phyloP scores from a whole-genome alignment of 2,329 filamentous ascomycete genomes.

The Delphinella strobiligena region DNA sequence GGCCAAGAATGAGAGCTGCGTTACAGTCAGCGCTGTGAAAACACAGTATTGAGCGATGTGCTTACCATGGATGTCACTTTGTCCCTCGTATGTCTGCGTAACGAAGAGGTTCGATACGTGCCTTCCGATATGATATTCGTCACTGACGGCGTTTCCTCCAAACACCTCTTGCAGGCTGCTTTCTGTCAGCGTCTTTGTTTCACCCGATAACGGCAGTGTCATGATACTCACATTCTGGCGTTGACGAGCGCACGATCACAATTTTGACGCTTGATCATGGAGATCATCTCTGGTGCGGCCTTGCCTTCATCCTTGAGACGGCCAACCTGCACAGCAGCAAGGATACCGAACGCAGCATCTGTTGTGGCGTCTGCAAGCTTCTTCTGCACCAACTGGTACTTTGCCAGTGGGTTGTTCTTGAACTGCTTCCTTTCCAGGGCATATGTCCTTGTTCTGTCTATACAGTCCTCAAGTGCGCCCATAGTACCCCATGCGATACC shows the following conservation, averaged over 20 bases:
- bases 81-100: constrained; percentile 94
- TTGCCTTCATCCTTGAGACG: constrained; percentile 86
- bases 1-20: constrained; percentile 36
- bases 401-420: constrained; percentile 86
- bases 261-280: constrained; percentile 94
- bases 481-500: constrained; percentile 92
- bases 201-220: background rate
- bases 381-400: constrained; percentile 95
- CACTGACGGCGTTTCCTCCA: constrained; percentile 94
- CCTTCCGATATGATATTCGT: constrained; percentile 89
- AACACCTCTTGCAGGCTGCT: constrained; percentile 79
- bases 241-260: constrained; percentile 80
- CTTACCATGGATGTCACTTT: constrained; percentile 94
- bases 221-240: constrained; percentile 46
- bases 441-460: constrained; percentile 69
- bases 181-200: background rate
- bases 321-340: constrained; percentile 83
- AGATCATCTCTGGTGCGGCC: constrained; percentile 87
- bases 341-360: constrained; percentile 81
- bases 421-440: constrained; percentile 92
- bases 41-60: constrained; percentile 16
- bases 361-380: constrained; percentile 89
- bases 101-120: constrained; percentile 96
- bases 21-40: constrained; percentile 11
- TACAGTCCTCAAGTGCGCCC: constrained; percentile 86